phyloP scores from a whole-genome alignment of 768 basidiomycete genomes.

The Lanmaoa pseudosensibilis region DNA sequence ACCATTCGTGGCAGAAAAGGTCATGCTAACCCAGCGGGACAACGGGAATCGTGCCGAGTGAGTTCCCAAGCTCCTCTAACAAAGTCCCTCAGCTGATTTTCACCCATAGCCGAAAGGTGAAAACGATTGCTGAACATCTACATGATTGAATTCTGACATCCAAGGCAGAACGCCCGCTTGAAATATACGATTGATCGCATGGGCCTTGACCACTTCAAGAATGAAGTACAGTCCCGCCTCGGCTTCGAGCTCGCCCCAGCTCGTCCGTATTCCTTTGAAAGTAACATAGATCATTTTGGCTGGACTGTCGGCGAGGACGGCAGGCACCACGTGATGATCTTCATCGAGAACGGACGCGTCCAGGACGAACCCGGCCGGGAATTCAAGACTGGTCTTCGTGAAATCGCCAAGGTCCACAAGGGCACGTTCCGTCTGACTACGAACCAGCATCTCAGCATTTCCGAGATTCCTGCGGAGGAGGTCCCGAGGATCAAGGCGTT shows the following conservation, averaged over 20 bases:
- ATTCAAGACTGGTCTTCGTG: constrained; percentile 90
- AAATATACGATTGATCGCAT: constrained; percentile 98
- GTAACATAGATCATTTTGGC: constrained; percentile 92
- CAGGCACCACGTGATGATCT: constrained; percentile 86
- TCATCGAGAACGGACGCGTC: constrained; percentile 98
- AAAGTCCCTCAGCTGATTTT: neutral
- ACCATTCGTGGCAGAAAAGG: constrained; percentile 81
- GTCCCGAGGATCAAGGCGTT: constrained; percentile 75
- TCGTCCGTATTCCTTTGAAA: constrained; percentile 77
- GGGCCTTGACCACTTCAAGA: constrained; percentile 84
- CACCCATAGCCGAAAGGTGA: constrained; percentile 53
- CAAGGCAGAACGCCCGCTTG: constrained; percentile 74
- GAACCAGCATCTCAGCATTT: constrained; percentile 91
- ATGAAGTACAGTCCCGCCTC: constrained; percentile 85
- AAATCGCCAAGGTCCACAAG: constrained; percentile 94
- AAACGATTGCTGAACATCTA: neutral
- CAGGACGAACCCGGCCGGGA: constrained; percentile 87
- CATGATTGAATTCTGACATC: constrained; percentile 10
- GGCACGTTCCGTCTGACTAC: constrained; percentile 91
- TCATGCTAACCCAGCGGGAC: constrained; percentile 93
- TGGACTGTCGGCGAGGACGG: constrained; percentile 90
- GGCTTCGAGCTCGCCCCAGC: constrained; percentile 76
- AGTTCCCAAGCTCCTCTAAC: constrained; percentile 31
- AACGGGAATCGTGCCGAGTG: constrained; percentile 94
- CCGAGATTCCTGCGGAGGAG: constrained; percentile 76